Base-by-base conservation (phyloP, 2,329 filamentous ascomycete genomes). In the Aschersonia sp. region DNA sequence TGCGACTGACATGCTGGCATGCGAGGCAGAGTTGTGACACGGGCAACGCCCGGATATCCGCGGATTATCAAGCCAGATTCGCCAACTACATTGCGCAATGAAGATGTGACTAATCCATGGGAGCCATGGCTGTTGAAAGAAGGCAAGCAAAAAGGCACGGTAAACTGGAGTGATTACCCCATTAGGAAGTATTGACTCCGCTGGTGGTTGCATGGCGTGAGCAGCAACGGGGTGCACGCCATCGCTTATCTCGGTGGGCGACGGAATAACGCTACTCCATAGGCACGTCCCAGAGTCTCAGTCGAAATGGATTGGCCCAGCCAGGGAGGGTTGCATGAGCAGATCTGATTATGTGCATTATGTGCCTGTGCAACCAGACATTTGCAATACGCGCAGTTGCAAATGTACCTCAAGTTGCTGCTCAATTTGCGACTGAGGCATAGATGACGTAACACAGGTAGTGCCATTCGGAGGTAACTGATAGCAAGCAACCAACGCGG, bases 191-290 rank as follows among this genome's bases (percentile, higher is more conserved):
- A 7, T 5, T 30, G 28, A 38, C 12, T 38, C 12, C 3, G 35
- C 35, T 38, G 9, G 20, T n/a, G 30, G 38, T 28, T 31, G 30
- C 12, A 48, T 48, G 47, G 46, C 46, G 46, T 31, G 41, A 48
- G 30, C 9, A 30, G 7, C 7, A 30, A 12, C 44, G 38, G 47
- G 32, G 44, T 48, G 47, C 47, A 48, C 47, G 47, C 30, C 47
- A 48, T 48, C 43, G 43, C 43, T 45, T 32, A 45, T 43, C 42
- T 38, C 35, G 35, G 35, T 12, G 7, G 35, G 7, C 20, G 20
- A 20, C 20, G 20, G 20, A 20, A 20, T 20, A 20, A 20, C 35
- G 35, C 35, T 3, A 7, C 35, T 38, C 35, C 35, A 38, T 12
- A 12, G 35, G 12, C 7, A 38, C 20, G 20, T 20, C 20, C 20